Conservation (phyloP, 2,329 filamentous ascomycete genomes). For the Huntiella omanensis region DNA sequence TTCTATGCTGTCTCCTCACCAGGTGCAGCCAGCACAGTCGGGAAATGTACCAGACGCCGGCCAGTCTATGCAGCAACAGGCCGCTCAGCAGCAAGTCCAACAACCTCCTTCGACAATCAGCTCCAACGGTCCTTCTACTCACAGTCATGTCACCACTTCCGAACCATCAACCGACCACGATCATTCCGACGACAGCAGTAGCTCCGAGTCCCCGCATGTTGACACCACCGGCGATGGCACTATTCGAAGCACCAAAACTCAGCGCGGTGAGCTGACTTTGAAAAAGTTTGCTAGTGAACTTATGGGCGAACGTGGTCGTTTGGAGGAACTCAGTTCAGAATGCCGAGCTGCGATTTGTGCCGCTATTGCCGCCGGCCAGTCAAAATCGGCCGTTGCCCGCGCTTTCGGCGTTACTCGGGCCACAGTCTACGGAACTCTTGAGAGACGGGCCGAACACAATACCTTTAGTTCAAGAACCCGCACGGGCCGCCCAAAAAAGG, state of each 20-base stretch:
- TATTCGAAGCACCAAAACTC: neutral
- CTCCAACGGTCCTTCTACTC: neutral
- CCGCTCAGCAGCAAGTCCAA: neutral
- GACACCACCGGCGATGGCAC: neutral
- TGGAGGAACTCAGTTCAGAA: slow-evolving; percentile 11
- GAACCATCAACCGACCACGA: slow-evolving; percentile 7
- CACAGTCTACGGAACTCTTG: slow-evolving; percentile 11
- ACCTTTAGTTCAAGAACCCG: slow-evolving; percentile 10
- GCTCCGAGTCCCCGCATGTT: neutral
- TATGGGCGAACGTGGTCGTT: slow-evolving; percentile 9
- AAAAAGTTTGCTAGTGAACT: slow-evolving; percentile 9
- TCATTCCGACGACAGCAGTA: slow-evolving; percentile 6
- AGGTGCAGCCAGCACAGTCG: slow-evolving; percentile 4
- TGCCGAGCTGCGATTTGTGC: slow-evolving; percentile 11
- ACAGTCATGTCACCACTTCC: slow-evolving; percentile 3
- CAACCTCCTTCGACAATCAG: neutral
- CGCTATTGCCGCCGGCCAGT: slow-evolving; percentile 10
- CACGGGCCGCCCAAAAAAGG: slow-evolving; percentile 11
- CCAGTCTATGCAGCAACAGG: neutral
- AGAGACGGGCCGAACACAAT: slow-evolving; percentile 9
- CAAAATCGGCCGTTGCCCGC: slow-evolving; percentile 11
- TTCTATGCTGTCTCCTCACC: slow-evolving; percentile 7
- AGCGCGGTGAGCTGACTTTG: slow-evolving; percentile 7
- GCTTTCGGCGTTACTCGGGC: slow-evolving; percentile 12
- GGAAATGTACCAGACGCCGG: neutral